Percentiles rank a stretch among this genome's conserved stretches.
These are phyloP conservation scores for Colletotrichum siamense DNA, from an alignment of 2,329 filamentous ascomycete genomes.

Conservation along the genomic window DNA sequence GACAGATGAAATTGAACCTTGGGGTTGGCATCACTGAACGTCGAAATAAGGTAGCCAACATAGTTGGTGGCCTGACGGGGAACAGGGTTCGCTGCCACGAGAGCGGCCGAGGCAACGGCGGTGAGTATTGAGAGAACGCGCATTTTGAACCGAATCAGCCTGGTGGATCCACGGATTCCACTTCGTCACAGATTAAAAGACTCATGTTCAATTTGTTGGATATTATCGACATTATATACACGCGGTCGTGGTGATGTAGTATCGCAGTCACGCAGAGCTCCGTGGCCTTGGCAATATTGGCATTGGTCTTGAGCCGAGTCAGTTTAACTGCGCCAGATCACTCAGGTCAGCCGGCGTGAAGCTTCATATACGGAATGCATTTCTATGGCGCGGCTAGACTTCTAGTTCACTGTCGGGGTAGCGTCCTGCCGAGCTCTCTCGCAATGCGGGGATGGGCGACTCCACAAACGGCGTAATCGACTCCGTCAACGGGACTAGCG, in stretches of 20 bases:
- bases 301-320: neutral
- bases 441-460: neutral
- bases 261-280: neutral
- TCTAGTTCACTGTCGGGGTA: neutral
- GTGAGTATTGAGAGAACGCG: neutral
- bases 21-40: conserved; percentile 36
- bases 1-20: conserved; percentile 39
- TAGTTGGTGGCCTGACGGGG: conserved; percentile 22
- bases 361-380: neutral
- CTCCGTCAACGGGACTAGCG: neutral
- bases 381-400: conserved; percentile 11
- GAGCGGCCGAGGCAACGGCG: neutral
- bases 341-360: neutral
- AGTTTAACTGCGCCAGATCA: neutral
- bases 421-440: conserved; percentile 1
- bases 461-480: conserved; percentile 1
- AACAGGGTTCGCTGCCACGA: neutral
- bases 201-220: neutral
- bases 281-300: neutral
- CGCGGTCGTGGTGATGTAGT: neutral
- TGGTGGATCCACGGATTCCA: neutral
- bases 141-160: neutral
- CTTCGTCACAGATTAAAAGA: neutral
- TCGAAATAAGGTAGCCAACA: conserved; percentile 40
- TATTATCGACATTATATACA: neutral